Percentiles rank a stretch among this genome's conserved stretches.
Evolutionary conservation across 176 grass and related monocot genomes (phyloP).

Genomic region (Pontederia crassipes): DNA sequence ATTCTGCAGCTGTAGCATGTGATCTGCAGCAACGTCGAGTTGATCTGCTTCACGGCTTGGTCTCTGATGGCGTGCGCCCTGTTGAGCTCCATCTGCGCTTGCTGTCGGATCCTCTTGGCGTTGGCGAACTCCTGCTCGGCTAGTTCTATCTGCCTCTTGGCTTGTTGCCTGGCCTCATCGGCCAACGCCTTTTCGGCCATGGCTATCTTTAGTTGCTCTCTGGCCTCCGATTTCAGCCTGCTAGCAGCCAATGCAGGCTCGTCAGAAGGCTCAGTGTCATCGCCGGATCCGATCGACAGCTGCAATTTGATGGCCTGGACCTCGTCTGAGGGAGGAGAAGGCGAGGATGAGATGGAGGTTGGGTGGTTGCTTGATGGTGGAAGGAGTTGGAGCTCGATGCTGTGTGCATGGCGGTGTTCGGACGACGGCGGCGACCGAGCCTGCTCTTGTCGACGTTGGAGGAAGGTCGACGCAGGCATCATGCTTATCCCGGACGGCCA

Average conservation of each 20-base stretch:
- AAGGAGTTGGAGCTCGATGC: constrained; percentile 19
- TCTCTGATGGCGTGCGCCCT: constrained; percentile 6
- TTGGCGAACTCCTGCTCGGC: constrained; percentile 17
- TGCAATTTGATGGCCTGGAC: constrained; percentile 1
- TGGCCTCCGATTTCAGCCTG: background rate
- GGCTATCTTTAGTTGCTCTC: constrained; percentile 4
- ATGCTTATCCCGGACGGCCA: background rate
- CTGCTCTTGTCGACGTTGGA: background rate
- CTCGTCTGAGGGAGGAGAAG: background rate
- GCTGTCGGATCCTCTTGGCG: constrained; percentile 8
- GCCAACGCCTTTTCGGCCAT: constrained; percentile 12
- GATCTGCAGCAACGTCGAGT: constrained; percentile 3
- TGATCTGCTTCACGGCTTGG: constrained; percentile 12
- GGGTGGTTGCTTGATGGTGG: background rate
- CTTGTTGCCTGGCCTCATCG: constrained; percentile 5
- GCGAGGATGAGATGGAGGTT: background rate
- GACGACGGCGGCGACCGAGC: background rate
- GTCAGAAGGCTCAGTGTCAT: background rate
- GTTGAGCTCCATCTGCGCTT: constrained; percentile 13
- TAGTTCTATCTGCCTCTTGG: constrained; percentile 5
- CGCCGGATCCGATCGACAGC: constrained; percentile 2
- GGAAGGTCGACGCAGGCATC: background rate
- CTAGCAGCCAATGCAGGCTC: background rate
- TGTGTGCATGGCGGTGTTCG: background rate
- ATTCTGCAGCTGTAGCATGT: constrained; percentile 13